These are phyloP conservation scores for Platanthera zijinensis DNA, from an alignment of 106 monocot genomes.

Conservation along the genomic window DNA sequence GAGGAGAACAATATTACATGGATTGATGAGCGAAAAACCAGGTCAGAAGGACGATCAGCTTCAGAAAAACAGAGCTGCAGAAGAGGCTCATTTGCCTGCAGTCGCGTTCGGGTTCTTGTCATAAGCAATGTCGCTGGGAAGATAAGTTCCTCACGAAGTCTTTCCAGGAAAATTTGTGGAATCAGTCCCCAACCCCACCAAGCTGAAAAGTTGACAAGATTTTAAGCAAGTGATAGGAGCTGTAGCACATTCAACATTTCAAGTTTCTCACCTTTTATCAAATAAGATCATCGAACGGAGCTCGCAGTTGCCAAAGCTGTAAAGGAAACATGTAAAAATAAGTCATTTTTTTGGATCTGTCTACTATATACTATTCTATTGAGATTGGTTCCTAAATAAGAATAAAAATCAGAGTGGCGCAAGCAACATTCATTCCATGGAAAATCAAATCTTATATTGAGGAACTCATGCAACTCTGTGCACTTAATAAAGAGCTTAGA, in stretches of 20 bases:
- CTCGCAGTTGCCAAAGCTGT: not conserved
- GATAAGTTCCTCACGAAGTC: not conserved
- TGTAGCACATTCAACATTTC: not conserved
- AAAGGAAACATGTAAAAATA: not conserved
- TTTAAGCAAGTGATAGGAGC: not conserved
- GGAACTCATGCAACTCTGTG: too few species aligned
- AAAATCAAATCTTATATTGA: not conserved
- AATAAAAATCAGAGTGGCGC: not conserved
- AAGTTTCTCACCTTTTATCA: conserved; percentile 2
- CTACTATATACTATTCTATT: not conserved
- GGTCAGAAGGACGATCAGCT: not conserved
- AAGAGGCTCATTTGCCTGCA: not conserved
- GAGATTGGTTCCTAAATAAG: not conserved
- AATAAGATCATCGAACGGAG: not conserved
- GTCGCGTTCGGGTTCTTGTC: not conserved
- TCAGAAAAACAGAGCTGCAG: not conserved
- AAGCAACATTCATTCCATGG: not conserved
- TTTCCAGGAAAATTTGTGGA: not conserved
- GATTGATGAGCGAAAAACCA: not conserved
- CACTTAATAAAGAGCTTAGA: too few species aligned
- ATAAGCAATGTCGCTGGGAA: not conserved
- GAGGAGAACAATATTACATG: not conserved
- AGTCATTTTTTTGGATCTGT: not conserved
- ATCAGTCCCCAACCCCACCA: not conserved
- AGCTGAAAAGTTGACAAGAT: not conserved